Conservation (phyloP, 768 basidiomycete genomes). For the Mycena leptocephala region DNA sequence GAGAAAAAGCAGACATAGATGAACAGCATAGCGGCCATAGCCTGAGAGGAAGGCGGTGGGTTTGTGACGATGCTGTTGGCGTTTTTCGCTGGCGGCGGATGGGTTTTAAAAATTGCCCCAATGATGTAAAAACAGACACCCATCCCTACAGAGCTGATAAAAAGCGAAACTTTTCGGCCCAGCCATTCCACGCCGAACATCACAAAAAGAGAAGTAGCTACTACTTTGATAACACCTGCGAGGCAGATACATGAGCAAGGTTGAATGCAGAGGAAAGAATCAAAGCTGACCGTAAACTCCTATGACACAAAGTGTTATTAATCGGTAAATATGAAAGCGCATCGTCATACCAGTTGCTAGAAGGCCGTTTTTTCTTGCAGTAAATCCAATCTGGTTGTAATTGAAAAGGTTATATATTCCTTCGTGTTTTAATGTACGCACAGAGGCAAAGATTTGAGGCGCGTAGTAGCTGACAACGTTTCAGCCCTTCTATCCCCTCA, state of each 20-base stretch:
- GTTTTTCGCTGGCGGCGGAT: slow-evolving; percentile 65
- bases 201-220: slow-evolving; percentile 79
- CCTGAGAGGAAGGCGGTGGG: slow-evolving; percentile 75
- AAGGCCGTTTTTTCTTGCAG: slow-evolving; percentile 70
- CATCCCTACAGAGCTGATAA: slow-evolving; percentile 87
- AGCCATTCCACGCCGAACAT: slow-evolving; percentile 79
- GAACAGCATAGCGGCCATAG: slow-evolving; percentile 91
- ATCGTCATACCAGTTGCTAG: slow-evolving; percentile 76
- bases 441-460: slow-evolving; percentile 80
- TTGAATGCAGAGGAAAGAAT: no score
- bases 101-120: slow-evolving; percentile 88
- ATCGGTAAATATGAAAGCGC: no score
- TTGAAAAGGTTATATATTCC: background rate
- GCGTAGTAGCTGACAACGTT: slow-evolving; percentile 73
- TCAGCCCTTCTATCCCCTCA: no score
- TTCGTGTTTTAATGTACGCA: slow-evolving; percentile 47
- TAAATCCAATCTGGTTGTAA: slow-evolving; percentile 74
- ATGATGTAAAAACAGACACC: slow-evolving; percentile 86
- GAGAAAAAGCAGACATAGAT: slow-evolving; percentile 92
- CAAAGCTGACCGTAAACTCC: no score
- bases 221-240: slow-evolving; percentile 69
- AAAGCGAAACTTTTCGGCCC: slow-evolving; percentile 79
- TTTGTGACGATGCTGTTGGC: slow-evolving; percentile 43
- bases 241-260: background rate
- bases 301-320: no score